Evolutionary conservation across 2,329 filamentous ascomycete genomes (phyloP).

Genomic region (Ophiostoma sp.): DNA sequence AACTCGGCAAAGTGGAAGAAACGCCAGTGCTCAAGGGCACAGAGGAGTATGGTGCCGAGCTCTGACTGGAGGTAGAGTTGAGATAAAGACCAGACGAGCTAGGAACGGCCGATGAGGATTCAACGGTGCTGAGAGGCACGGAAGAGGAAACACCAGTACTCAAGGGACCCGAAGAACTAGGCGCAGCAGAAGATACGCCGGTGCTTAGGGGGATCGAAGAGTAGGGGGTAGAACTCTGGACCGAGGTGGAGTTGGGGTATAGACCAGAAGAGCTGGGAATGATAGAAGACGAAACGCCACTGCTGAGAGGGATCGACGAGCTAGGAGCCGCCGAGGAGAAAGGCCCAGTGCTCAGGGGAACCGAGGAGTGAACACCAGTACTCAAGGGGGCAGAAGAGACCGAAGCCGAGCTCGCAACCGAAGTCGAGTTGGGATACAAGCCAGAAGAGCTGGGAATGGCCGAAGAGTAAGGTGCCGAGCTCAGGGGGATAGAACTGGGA

Average conservation of each 20-base stretch:
- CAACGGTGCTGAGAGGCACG: not conserved
- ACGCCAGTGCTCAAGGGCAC: constrained; percentile 5
- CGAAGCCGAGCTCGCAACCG: not conserved
- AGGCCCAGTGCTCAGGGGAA: not conserved
- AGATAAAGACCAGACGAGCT: not conserved
- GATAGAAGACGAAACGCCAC: not conserved
- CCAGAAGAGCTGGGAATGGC: not conserved
- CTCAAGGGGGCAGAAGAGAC: not conserved
- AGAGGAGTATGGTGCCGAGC: not conserved
- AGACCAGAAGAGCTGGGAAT: not conserved
- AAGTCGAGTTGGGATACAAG: not conserved
- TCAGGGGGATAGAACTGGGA: not conserved
- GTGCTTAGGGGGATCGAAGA: not conserved
- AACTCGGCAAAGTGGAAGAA: not conserved
- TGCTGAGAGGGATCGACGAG: not conserved
- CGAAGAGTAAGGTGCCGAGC: not conserved
- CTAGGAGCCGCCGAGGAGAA: not conserved
- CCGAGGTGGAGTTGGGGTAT: not conserved
- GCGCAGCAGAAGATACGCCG: not conserved
- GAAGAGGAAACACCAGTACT: not conserved
- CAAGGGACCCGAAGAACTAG: not conserved
- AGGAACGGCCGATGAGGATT: not conserved
- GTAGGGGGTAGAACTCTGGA: not conserved
- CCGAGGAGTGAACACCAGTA: not conserved
- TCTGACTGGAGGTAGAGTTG: not conserved